Base-by-base conservation (phyloP, 2,329 filamentous ascomycete species). In the Tolypocladium tundrense region DNA sequence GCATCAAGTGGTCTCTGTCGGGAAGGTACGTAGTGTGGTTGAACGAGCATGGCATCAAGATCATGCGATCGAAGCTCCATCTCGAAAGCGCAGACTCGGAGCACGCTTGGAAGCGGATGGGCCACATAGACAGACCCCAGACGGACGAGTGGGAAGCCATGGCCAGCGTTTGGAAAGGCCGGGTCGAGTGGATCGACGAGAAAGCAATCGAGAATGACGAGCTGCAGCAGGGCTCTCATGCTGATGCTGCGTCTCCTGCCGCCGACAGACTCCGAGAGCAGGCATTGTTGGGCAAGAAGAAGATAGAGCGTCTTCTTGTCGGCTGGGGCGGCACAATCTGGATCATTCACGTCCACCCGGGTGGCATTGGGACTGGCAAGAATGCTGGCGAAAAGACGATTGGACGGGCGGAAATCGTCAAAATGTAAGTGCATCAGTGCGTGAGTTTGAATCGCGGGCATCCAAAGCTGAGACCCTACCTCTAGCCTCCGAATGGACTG, bases 291-390 rank as follows among this genome's bases (percentile, higher is more conserved):
- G 73, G 69, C 43, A 78, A 73, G 53, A 75, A 76, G 61, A 73
- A 73, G 13, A 79, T 84, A 16, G 93, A 97, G 71, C 89, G 93
- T 65, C 77, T 97, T 24, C 77, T 99, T 9, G 88, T 99, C 31
- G 94, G 94, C 11, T 99, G 95, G 94, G 94, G 94, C 60, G 88
- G 92, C 59, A 96, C 90, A 1, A 90, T 96, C 57, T 99, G 94
- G 94, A 87, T 99, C 55, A 87, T 99, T 57, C 88, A 97, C 70
- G 88, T 99, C 21, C 88, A 92, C 68, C 86, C 90, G 6, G 88
- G 88, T 16, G 84, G 84, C n/a, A 70, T 82, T 50, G 84, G 85
- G 5, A 61, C 82, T 53, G 88, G 85, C 39, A 89, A 84, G 67
- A 77, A 87, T 66, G 83, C 80, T 40, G 85, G 86, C 54, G 87